A percentile compares a stretch with the other conserved stretches of the same genome.
Evolutionary conservation across 345 rosid genomes (phyloP).

Genomic region (Anacardium occidentale): DNA sequence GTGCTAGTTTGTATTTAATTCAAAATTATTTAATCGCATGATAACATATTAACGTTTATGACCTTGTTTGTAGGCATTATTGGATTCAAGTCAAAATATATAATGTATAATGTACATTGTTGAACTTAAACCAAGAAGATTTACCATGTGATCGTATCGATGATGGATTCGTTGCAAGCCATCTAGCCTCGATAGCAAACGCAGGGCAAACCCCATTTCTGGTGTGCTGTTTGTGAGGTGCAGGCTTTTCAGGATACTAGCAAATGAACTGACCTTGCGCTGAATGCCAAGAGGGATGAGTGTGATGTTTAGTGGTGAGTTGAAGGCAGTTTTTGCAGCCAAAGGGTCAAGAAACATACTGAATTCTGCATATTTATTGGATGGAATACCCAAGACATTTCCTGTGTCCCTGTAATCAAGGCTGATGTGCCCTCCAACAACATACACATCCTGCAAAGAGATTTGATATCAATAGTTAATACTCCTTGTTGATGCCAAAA

Average conservation of each 20-base stretch:
- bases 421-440: conserved; percentile 82
- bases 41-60: too few species aligned
- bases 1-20: too few species aligned
- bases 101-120: background rate
- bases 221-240: conserved; percentile 39
- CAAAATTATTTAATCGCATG: too few species aligned
- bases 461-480: background rate
- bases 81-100: too few species aligned
- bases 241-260: conserved; percentile 33
- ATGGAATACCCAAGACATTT: conserved; percentile 49
- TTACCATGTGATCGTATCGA: conserved; percentile 71
- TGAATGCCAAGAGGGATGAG: conserved; percentile 69
- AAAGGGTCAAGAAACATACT: conserved; percentile 87
- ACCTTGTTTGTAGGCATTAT: too few species aligned
- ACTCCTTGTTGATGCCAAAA: too few species aligned
- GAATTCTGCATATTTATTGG: conserved; percentile 64
- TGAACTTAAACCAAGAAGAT: background rate
- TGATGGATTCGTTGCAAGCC: conserved; percentile 43
- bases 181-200: conserved; percentile 50
- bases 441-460: conserved; percentile 56
- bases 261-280: conserved; percentile 46
- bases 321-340: conserved; percentile 69
- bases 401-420: conserved; percentile 41
- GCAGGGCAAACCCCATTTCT: conserved; percentile 50
- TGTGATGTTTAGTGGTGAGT: conserved; percentile 59